Evolutionary conservation across 1,284 basidiomycete genomes (phyloP), one percentile per base, ranked within the genome.

Genomic region (Fomitopsis palustris): DNA sequence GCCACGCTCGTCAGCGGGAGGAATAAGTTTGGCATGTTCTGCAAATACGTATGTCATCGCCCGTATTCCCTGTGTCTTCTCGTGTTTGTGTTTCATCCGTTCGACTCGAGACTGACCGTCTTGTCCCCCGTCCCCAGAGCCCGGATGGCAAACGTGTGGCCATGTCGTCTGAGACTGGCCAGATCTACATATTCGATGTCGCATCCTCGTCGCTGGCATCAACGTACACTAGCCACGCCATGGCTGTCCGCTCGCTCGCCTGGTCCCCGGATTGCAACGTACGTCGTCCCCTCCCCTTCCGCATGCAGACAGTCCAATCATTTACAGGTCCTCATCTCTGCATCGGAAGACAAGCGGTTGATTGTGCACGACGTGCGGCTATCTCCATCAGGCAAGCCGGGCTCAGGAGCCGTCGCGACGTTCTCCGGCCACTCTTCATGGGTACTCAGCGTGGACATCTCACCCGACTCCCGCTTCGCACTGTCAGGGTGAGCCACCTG

Each of bases 291-390:
- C 37, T 31, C 9, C 17, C 41, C 19, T 43, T 8, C 14, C 27
- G 21, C 35, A 5, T n/a, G 17, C 4, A 14, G 3, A 31, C 9
- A 38, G 17, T 27, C 31, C 54, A n/a, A 58, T 1, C 16, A 14
- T 16, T 52, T 25, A 10, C 62, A 94, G 92, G 81, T 93, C 58
- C 79, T 96, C 5, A 77, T 93, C 52, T 92, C 90, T 33, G 93
- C 88, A 5, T 93, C 92, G 1, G 93, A 96, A 72, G 93, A 96
- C 72, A 90, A 92, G 69, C 85, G 91, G 16, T 85, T 96, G 57
- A 86, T 92, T 54, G 74, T 95, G 43, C 92, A 95, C 71, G 93
- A 96, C 69, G 89, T 94, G 17, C 86, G 90, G 38, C 74, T 74
- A 52, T 78, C 83, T 0, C 69, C 85, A 2, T 80, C 85, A 19